Evolutionary conservation across 257 asterid species (phyloP).

Genomic region (Solanum sitiens): DNA sequence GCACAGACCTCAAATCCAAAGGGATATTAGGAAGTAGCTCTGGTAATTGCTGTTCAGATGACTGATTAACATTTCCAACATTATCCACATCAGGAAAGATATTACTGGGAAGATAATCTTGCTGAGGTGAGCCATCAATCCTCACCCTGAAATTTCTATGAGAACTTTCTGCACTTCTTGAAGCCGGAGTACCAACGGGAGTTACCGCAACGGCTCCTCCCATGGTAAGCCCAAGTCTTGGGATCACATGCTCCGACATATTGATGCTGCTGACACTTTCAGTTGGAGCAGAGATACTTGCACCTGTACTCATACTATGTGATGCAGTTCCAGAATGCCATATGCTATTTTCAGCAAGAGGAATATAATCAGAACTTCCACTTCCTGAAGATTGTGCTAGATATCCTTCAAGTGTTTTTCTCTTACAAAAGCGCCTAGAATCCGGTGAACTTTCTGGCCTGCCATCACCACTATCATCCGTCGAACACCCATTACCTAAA

Average conservation of each 20-base stretch:
- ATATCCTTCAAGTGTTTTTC: conserved; percentile 56
- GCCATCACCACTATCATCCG: conserved; percentile 36
- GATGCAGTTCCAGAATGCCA: conserved; percentile 22
- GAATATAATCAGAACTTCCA: conserved; percentile 40
- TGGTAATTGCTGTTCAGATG: conserved; percentile 32
- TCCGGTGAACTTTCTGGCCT: conserved; percentile 40
- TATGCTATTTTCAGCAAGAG: conserved; percentile 33
- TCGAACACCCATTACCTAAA: conserved; percentile 19
- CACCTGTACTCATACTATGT: conserved; percentile 18
- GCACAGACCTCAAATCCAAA: neutral
- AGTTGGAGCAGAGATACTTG: conserved; percentile 14
- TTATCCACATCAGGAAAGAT: conserved; percentile 18
- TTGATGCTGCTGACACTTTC: conserved; percentile 17
- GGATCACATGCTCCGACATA: conserved; percentile 34
- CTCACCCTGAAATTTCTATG: conserved; percentile 57
- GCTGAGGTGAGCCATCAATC: conserved; percentile 42
- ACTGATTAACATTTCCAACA: conserved; percentile 21
- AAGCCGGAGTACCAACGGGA: conserved; percentile 19
- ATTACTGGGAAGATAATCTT: conserved; percentile 19
- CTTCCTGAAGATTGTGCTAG: conserved; percentile 58
- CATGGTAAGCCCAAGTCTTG: conserved; percentile 56
- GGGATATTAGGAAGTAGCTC: conserved; percentile 25
- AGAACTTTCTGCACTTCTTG: conserved; percentile 33
- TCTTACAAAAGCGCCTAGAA: conserved; percentile 53
- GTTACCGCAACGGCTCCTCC: conserved; percentile 28